Evolutionary conservation across 2,329 filamentous ascomycete species (phyloP).

Genomic region (Neofusicoccum laricinum): DNA sequence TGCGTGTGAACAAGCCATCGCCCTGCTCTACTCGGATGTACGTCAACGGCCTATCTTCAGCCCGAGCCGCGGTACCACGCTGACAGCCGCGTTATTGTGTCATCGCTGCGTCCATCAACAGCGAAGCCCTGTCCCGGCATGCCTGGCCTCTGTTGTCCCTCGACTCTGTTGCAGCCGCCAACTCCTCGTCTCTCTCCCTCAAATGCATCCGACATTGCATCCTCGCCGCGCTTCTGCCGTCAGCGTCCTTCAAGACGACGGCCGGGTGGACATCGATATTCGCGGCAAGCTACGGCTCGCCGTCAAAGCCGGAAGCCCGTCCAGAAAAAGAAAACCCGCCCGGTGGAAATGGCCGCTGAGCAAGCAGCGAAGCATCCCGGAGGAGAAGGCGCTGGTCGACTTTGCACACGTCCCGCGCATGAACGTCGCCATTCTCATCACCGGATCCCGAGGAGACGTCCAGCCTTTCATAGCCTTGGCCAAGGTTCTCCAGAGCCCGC

Average conservation of each 20-base stretch:
- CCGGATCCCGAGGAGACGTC: constrained; percentile 75
- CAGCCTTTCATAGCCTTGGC: constrained; percentile 77
- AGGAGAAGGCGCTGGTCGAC: not conserved
- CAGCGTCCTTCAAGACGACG: not conserved
- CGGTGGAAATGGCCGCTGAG: no score
- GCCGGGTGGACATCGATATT: not conserved
- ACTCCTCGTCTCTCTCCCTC: no score
- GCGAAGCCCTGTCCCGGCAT: no score
- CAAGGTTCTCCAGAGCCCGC: constrained; percentile 66
- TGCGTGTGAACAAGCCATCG: no score
- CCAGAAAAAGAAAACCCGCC: not conserved
- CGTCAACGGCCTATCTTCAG: no score
- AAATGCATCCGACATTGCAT: not conserved
- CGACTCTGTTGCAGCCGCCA: no score
- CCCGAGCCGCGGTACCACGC: no score
- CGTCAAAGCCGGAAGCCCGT: not conserved
- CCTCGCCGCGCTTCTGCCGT: not conserved
- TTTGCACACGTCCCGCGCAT: constrained; percentile 34
- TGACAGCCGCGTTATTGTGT: no score
- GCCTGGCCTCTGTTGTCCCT: no score
- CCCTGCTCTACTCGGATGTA: no score
- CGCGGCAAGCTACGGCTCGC: not conserved
- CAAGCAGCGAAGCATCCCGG: not conserved
- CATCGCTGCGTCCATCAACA: no score
- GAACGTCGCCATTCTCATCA: constrained; percentile 82